phyloP scores from a whole-genome alignment of 208 protist genomes.

The Polymyxa betae region DNA sequence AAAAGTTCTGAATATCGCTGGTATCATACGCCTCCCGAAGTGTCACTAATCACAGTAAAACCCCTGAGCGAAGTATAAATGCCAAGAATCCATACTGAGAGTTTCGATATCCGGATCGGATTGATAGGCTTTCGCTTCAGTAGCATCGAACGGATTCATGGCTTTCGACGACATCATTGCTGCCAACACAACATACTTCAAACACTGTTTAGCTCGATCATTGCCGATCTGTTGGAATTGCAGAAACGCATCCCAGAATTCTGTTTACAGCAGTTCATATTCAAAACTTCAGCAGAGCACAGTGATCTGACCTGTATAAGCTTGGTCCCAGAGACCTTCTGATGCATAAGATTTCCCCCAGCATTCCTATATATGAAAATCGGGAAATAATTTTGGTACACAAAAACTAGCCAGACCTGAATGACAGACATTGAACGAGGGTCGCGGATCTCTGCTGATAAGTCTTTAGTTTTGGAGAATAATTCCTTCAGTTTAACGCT shows the following conservation, averaged over 20 bases:
- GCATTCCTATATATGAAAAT: constrained; percentile 2
- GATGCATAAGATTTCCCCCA: constrained; percentile 31
- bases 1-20: constrained; percentile 16
- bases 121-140: constrained; percentile 35
- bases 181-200: constrained; percentile 33
- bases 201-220: background rate
- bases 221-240: constrained; percentile 46
- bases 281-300: background rate
- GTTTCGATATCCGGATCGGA: constrained; percentile 7
- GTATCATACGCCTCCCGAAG: background rate
- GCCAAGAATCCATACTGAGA: background rate
- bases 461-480: constrained; percentile 41
- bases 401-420: background rate
- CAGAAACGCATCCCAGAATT: constrained; percentile 51
- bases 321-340: background rate
- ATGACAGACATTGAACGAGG: constrained; percentile 37
- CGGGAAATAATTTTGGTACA: background rate
- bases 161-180: background rate
- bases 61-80: background rate
- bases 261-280: background rate
- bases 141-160: constrained; percentile 41
- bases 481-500: constrained; percentile 40
- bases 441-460: constrained; percentile 20
- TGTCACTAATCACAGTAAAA: background rate
- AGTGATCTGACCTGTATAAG: background rate